Evolutionary conservation across 2,329 filamentous ascomycete genomes (phyloP).

Genomic region (Penicillium griseofulvum): DNA sequence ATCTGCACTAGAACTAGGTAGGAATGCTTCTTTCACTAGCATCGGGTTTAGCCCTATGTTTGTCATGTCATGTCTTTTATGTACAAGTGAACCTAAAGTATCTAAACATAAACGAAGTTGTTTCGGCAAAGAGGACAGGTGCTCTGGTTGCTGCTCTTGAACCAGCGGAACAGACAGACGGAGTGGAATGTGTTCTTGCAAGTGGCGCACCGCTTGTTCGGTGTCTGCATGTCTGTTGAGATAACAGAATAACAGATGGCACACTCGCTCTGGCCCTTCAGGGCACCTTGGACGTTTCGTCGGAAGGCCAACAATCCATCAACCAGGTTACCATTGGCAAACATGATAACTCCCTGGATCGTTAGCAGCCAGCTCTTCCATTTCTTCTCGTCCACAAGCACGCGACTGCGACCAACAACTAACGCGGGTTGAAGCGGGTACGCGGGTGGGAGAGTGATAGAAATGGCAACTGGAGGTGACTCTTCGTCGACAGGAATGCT

Average conservation of each 20-base stretch:
- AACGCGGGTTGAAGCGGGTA: conserved; percentile 80
- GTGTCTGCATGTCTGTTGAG: conserved; percentile 80
- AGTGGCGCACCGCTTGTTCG: conserved; percentile 85
- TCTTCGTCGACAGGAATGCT: conserved; percentile 87
- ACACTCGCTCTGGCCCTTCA: conserved; percentile 93
- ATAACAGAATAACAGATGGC: conserved; percentile 97
- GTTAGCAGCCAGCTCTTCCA: conserved; percentile 90
- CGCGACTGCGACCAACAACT: conserved; percentile 74
- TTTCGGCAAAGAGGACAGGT: conserved; percentile 92
- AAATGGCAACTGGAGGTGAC: conserved; percentile 74
- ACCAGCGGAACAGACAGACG: conserved; percentile 92
- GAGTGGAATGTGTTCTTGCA: conserved; percentile 94
- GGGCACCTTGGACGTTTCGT: conserved; percentile 78
- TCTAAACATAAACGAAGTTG: conserved; percentile 64
- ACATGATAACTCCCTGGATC: conserved; percentile 88
- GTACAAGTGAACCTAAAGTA: background rate
- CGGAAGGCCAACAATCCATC: conserved; percentile 84
- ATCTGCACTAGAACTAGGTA: too few relatives aligned
- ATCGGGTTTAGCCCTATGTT: background rate
- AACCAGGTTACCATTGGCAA: conserved; percentile 82
- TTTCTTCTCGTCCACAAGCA: conserved; percentile 84
- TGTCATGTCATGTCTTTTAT: conserved; percentile 15
- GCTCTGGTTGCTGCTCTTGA: conserved; percentile 86
- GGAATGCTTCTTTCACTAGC: background rate
- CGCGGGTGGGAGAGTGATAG: conserved; percentile 73